Evolutionary conservation across 495 filamentous ascomycete genomes (phyloP).

Genomic region (Penicillium chermesinum): DNA sequence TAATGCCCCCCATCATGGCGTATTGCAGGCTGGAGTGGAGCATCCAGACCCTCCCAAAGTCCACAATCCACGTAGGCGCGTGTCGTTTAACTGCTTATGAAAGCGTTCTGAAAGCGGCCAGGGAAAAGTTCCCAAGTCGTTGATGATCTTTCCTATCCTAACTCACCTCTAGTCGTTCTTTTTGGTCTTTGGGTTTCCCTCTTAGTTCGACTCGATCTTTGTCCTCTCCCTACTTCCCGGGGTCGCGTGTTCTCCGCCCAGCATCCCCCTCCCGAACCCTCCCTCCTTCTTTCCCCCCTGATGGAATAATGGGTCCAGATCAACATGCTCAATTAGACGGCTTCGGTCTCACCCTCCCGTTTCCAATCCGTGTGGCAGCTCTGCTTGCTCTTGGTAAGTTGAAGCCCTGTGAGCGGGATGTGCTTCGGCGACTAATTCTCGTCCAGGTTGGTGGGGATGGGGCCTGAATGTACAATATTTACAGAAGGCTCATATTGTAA

Average conservation of each 20-base stretch:
- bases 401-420: not conserved
- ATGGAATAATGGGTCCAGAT: slow-evolving; percentile 70
- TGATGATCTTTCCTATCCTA: not conserved
- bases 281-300: slow-evolving; percentile 11
- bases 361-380: slow-evolving; percentile 76
- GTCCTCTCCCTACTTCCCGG: slow-evolving; percentile 4
- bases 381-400: slow-evolving; percentile 70
- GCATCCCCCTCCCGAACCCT: not conserved
- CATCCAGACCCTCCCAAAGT: not conserved
- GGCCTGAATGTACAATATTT: slow-evolving; percentile 81
- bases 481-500: slow-evolving; percentile 62
- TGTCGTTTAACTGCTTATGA: slow-evolving; percentile 19
- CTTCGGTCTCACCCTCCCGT: slow-evolving; percentile 78
- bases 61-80: slow-evolving; percentile 7
- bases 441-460: slow-evolving; percentile 83
- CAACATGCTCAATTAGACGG: slow-evolving; percentile 77
- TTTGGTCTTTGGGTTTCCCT: slow-evolving; percentile 19
- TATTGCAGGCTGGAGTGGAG: slow-evolving; percentile 6
- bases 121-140: slow-evolving; percentile 15
- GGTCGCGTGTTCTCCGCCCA: slow-evolving; percentile 1
- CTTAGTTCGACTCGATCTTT: not conserved
- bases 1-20: not conserved
- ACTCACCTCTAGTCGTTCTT: slow-evolving; percentile 43
- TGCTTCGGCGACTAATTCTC: not conserved
- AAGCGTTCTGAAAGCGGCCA: slow-evolving; percentile 20